Evolutionary conservation across 75 land plant species (phyloP).

Genomic region (Larix kaempferi): DNA sequence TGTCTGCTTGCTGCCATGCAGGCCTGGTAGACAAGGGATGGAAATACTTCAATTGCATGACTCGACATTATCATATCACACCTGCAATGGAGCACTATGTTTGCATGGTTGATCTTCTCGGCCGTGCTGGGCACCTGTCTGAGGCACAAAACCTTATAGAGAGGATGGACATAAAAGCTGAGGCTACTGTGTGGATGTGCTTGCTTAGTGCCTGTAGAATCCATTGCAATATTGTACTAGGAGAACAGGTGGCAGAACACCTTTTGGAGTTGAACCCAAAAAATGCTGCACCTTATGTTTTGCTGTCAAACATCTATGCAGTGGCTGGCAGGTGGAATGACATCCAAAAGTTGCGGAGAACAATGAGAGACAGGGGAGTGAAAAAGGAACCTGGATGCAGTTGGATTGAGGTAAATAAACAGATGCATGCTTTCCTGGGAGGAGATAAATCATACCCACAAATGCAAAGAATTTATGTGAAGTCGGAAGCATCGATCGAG

Average conservation of each 20-base stretch:
- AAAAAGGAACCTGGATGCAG: conserved; percentile 42
- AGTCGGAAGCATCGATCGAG: too few relatives aligned
- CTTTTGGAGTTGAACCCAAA: conserved; percentile 23
- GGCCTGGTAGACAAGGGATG: conserved; percentile 13
- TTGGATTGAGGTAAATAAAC: conserved; percentile 38
- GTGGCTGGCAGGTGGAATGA: conserved; percentile 38
- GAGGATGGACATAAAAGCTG: conserved; percentile 32
- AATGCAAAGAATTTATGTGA: too few relatives aligned
- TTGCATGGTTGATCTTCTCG: conserved; percentile 20
- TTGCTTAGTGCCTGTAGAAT: conserved; percentile 40
- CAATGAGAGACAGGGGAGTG: conserved; percentile 34
- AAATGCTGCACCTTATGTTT: conserved; percentile 26
- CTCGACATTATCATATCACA: conserved; percentile 8
- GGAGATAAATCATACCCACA: too few relatives aligned
- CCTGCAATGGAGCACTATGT: conserved; percentile 14
- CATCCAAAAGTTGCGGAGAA: conserved; percentile 25
- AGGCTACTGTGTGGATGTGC: conserved; percentile 30
- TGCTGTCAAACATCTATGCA: conserved; percentile 39
- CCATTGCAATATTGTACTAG: conserved; percentile 28
- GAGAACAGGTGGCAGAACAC: conserved; percentile 19
- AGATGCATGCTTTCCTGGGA: conserved; percentile 18
- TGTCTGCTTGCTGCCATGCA: conserved; percentile 20
- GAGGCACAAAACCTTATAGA: conserved; percentile 15
- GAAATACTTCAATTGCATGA: conserved; percentile 15
- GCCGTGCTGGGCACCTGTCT: conserved; percentile 12